These are phyloP conservation scores for Tritrichomonas musculus DNA, from an alignment of 208 protist genomes.

Conservation along the genomic window DNA sequence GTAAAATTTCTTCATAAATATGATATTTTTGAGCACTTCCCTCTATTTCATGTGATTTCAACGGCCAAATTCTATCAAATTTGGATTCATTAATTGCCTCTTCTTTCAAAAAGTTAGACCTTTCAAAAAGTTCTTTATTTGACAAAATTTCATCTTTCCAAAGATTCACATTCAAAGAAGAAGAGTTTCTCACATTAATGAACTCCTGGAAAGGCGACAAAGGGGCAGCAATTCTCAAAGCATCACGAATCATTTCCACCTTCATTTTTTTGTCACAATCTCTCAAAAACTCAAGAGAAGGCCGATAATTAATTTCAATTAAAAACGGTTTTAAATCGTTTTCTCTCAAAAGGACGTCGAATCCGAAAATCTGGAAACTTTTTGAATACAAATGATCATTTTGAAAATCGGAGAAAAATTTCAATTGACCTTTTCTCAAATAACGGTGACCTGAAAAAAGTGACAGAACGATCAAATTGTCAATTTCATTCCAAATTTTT, in stretches of 20 bases:
- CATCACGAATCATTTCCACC: neutral
- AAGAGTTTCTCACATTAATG: neutral
- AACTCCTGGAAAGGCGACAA: neutral
- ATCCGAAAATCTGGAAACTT: conserved; percentile 47
- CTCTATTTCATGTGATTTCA: neutral
- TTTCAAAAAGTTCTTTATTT: too few relatives aligned
- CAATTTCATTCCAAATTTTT: neutral
- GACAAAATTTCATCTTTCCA: neutral
- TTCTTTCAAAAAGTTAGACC: too few relatives aligned
- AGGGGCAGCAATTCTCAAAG: neutral
- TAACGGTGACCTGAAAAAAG: neutral
- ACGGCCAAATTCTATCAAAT: too few relatives aligned
- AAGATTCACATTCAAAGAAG: neutral
- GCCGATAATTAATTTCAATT: conserved; percentile 46
- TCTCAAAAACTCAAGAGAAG: conserved; percentile 49
- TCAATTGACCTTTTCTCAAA: neutral
- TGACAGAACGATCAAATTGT: neutral
- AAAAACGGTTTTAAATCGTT: conserved; percentile 40
- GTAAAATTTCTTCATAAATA: neutral
- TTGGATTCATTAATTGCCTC: too few relatives aligned
- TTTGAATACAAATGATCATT: neutral
- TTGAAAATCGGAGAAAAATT: neutral
- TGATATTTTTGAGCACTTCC: neutral
- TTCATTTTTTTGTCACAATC: neutral
- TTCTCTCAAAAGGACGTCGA: conserved; percentile 50